Percentiles rank a stretch among this genome's conserved stretches.
Conservation (phyloP, 768 basidiomycete genomes). For the Leucosporidium creatinivorum region DNA sequence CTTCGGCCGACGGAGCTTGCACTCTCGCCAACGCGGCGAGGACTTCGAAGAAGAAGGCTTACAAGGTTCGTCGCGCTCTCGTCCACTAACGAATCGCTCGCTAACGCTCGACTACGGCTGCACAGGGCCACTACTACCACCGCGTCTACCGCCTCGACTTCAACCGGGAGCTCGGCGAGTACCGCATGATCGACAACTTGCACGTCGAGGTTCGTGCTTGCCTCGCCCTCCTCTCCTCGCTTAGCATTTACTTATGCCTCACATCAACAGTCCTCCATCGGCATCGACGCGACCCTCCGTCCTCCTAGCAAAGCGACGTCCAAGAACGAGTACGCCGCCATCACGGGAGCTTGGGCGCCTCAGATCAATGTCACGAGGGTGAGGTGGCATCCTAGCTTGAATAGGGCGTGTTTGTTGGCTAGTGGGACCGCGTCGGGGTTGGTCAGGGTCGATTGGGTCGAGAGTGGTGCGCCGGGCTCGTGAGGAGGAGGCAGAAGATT, state of each 20-base stretch:
- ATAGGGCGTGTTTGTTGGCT: conserved; percentile 56
- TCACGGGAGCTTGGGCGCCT: conserved; percentile 58
- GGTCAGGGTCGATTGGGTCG: conserved; percentile 67
- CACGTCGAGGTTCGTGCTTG: conserved; percentile 54
- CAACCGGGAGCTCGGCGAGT: conserved; percentile 63
- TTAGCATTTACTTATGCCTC: background rate
- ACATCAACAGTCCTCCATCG: background rate
- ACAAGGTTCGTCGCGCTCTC: conserved; percentile 7
- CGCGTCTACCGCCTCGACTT: conserved; percentile 77
- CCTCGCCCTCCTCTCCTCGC: background rate
- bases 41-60: conserved; percentile 18
- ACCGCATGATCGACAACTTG: conserved; percentile 81
- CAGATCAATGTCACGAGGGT: conserved; percentile 71
- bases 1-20: conserved; percentile 68
- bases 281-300: background rate
- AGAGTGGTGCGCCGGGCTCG: background rate
- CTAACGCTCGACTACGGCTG: too few relatives aligned
- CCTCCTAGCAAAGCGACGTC: background rate
- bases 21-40: conserved; percentile 30
- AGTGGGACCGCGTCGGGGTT: conserved; percentile 77
- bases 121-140: conserved; percentile 60
- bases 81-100: background rate
- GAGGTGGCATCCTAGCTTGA: conserved; percentile 65
- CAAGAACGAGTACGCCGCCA: background rate
- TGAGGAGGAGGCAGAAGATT: too few relatives aligned